Percentiles rank a stretch among this genome's conserved stretches.
Evolutionary conservation across 148 eudicot genomes (phyloP).

Genomic region (Euryodendron excelsum): DNA sequence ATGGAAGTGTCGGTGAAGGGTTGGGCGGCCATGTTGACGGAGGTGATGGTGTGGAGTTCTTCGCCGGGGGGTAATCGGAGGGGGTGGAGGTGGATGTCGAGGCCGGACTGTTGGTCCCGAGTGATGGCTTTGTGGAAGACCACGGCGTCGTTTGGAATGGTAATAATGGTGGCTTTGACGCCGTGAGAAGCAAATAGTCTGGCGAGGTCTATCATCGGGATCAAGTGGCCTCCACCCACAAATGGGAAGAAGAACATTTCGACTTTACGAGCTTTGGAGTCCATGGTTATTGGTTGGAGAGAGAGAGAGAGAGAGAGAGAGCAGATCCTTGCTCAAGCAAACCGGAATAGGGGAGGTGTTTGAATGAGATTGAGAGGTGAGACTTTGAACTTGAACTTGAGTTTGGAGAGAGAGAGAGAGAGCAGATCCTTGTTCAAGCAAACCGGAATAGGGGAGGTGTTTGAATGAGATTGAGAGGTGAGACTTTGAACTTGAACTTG

Average conservation of each 20-base stretch:
- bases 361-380: too few species aligned
- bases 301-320: too few species aligned
- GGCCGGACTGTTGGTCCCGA: neutral
- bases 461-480: too few species aligned
- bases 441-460: too few species aligned
- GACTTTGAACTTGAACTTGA: too few species aligned
- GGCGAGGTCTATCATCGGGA: constrained; percentile 24
- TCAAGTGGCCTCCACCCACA: constrained; percentile 25
- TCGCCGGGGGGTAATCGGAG: neutral
- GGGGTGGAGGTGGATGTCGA: constrained; percentile 3
- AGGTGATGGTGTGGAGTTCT: neutral
- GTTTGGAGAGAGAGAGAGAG: too few species aligned
- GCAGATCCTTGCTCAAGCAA: too few species aligned
- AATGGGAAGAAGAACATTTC: constrained; percentile 22
- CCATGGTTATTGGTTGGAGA: neutral
- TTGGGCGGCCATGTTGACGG: neutral
- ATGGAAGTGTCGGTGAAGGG: neutral
- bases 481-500: too few species aligned
- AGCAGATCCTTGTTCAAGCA: too few species aligned
- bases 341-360: too few species aligned
- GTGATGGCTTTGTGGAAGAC: constrained; percentile 4
- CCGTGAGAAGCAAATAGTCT: constrained; percentile 14
- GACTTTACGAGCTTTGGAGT: neutral
- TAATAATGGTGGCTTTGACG: constrained; percentile 20
- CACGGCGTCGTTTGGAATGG: constrained; percentile 3